Percentiles rank a stretch among this genome's conserved stretches.
Evolutionary conservation across 179 eudicot species (phyloP).

Genomic region (Beta lomatogona): DNA sequence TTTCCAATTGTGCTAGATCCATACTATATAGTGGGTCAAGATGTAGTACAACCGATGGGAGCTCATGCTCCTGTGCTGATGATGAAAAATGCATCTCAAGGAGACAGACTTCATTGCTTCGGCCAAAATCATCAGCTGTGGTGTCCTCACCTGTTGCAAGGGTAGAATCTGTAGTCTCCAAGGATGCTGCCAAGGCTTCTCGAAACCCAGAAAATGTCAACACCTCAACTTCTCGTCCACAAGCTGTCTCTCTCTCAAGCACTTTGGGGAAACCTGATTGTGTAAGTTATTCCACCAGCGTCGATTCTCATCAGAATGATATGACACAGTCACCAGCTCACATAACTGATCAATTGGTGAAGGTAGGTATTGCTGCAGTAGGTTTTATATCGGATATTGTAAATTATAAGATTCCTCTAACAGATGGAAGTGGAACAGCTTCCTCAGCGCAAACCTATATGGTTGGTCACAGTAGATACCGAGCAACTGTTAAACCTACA

Average conservation of each 20-base stretch:
- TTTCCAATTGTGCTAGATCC: constrained; percentile 88
- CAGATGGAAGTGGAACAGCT: constrained; percentile 58
- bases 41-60: constrained; percentile 78
- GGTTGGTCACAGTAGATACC: constrained; percentile 51
- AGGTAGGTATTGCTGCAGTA: constrained; percentile 79
- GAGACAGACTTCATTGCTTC: constrained; percentile 48
- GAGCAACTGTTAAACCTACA: constrained; percentile 45
- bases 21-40: constrained; percentile 77
- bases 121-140: constrained; percentile 44
- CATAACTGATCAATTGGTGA: constrained; percentile 67
- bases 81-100: constrained; percentile 74
- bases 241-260: constrained; percentile 38
- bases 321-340: constrained; percentile 48
- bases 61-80: constrained; percentile 82
- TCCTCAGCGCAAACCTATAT: constrained; percentile 42
- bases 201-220: constrained; percentile 42
- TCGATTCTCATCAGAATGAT: constrained; percentile 42
- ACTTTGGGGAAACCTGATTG: constrained; percentile 37
- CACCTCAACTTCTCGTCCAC: constrained; percentile 42
- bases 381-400: constrained; percentile 71
- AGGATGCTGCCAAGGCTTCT: constrained; percentile 45
- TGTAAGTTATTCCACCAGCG: constrained; percentile 40
- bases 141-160: constrained; percentile 42
- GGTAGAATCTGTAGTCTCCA: constrained; percentile 42
- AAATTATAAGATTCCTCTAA: constrained; percentile 58